A percentile compares a stretch with the other conserved stretches of the same genome.
Evolutionary conservation across 176 grass and related monocot genomes (phyloP).

Genomic region (Puccinellia tenuiflora): DNA sequence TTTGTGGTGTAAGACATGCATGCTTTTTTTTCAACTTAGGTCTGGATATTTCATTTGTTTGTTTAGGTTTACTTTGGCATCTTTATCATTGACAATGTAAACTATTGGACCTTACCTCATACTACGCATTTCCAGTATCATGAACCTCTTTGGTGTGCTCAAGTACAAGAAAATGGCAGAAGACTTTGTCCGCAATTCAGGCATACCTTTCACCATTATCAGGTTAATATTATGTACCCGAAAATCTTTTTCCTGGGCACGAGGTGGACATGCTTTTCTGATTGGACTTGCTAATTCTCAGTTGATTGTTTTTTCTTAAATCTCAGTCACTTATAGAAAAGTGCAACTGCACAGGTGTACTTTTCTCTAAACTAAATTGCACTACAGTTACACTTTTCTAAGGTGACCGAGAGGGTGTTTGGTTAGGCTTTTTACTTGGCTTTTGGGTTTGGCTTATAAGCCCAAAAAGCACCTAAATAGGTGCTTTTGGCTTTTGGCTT

Average conservation of each 20-base stretch:
- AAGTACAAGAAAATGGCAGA: slow-evolving; percentile 98
- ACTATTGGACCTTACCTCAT: not conserved
- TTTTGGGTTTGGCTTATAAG: too few species aligned
- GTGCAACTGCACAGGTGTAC: too few species aligned
- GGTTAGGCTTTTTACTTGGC: too few species aligned
- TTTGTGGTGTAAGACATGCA: not conserved
- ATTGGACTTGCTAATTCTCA: too few species aligned
- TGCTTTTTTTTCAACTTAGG: not conserved
- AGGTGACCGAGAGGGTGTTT: too few species aligned
- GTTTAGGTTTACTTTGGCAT: not conserved
- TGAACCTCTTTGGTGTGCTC: slow-evolving; percentile 97
- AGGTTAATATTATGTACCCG: slow-evolving; percentile 36
- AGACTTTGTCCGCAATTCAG: slow-evolving; percentile 65
- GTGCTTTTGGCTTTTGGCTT: too few species aligned
- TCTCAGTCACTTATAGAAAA: too few species aligned
- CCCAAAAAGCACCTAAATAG: too few species aligned
- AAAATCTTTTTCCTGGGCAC: not conserved
- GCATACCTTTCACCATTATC: slow-evolving; percentile 90
- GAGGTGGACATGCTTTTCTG: slow-evolving; percentile 12
- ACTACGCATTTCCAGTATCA: slow-evolving; percentile 48
- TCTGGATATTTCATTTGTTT: not conserved
- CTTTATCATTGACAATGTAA: not conserved
- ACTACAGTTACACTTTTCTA: too few species aligned
- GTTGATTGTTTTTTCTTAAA: too few species aligned
- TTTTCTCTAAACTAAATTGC: too few species aligned